phyloP scores from a whole-genome alignment of 1,139 yeast genomes.

The Geotrichum carabidarum region DNA sequence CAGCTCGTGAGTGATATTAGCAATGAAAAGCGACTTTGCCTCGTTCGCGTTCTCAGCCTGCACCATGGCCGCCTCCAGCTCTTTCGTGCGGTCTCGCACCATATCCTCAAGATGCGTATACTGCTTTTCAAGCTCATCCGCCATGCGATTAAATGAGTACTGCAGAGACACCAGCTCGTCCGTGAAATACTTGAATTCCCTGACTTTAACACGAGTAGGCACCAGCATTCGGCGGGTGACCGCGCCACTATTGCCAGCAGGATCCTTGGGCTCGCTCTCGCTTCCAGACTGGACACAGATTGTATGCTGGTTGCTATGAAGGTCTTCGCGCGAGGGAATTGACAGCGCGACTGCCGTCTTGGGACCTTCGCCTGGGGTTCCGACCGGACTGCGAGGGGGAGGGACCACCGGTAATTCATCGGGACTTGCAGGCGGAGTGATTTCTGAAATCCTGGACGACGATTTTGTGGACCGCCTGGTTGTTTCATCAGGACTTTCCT shows the following conservation, averaged over 20 bases:
- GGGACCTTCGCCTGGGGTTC: not conserved
- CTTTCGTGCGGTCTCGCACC: slow-evolving; percentile 81
- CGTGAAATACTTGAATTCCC: slow-evolving; percentile 47
- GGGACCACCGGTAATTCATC: not conserved
- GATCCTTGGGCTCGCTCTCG: not conserved
- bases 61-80: slow-evolving; percentile 78
- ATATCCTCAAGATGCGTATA: slow-evolving; percentile 82
- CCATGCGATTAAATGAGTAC: slow-evolving; percentile 86
- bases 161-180: slow-evolving; percentile 87
- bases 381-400: not conserved
- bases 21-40: slow-evolving; percentile 90
- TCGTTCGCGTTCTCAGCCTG: slow-evolving; percentile 94
- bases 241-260: not conserved
- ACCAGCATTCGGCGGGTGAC: slow-evolving; percentile 3
- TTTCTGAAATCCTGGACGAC: too few species aligned
- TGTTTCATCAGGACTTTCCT: not conserved
- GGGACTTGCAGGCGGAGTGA: too few species aligned
- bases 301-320: not conserved
- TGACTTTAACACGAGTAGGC: slow-evolving; percentile 17
- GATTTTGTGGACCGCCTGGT: too few species aligned
- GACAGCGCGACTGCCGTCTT: not conserved
- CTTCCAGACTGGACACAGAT: not conserved
- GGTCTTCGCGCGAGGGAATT: not conserved
- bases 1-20: slow-evolving; percentile 91
- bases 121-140: slow-evolving; percentile 78